Evolutionary conservation across 768 basidiomycete species (phyloP).

Genomic region (Lentinula boryana): DNA sequence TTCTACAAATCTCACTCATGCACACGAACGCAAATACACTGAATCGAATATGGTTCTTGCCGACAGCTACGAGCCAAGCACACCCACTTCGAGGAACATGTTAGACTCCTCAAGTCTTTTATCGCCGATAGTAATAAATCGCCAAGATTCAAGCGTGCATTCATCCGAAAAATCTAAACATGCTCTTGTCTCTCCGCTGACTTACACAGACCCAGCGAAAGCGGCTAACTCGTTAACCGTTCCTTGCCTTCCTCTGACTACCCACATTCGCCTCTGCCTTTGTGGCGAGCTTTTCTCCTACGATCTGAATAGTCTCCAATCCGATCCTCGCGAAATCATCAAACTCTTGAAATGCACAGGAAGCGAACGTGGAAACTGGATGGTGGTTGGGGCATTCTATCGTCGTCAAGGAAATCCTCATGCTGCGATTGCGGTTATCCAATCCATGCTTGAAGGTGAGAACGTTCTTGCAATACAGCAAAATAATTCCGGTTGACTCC

Average conservation of each 20-base stretch:
- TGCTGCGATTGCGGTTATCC: slow-evolving; percentile 38
- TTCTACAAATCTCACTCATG: not conserved
- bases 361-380: slow-evolving; percentile 49
- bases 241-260: slow-evolving; percentile 17
- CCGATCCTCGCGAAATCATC: slow-evolving; percentile 40
- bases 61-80: not conserved
- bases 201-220: slow-evolving; percentile 6
- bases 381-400: slow-evolving; percentile 49
- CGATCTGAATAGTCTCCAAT: slow-evolving; percentile 36
- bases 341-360: slow-evolving; percentile 36
- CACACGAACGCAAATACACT: not conserved
- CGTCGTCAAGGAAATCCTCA: slow-evolving; percentile 39
- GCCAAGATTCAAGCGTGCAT: not conserved
- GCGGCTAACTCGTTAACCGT: not conserved
- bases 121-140: not conserved
- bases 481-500: not conserved
- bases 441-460: slow-evolving; percentile 42
- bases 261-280: slow-evolving; percentile 26
- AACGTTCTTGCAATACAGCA: not conserved
- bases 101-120: not conserved
- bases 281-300: slow-evolving; percentile 35
- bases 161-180: not conserved
- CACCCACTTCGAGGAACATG: not conserved
- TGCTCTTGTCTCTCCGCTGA: not conserved
- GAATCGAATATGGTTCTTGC: not conserved